Base-by-base conservation (phyloP, 257 asterid genomes). In the Vinca minor region DNA sequence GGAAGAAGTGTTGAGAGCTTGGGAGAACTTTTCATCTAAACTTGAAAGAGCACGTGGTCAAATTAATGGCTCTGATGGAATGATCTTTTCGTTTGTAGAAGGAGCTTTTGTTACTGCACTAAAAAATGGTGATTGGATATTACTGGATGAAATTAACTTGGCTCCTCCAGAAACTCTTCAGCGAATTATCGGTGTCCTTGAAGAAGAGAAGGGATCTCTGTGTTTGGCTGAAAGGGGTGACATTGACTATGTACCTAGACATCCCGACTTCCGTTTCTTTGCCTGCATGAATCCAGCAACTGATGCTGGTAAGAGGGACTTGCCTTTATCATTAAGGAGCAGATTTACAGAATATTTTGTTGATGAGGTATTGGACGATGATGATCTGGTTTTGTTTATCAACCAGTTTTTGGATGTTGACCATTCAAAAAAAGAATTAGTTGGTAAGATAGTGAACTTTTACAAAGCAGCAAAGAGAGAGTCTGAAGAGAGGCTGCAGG, bases 261-360 rank as follows among this genome's bases (percentile, higher is more conserved):
- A 85, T 76, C 71, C 84, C 28, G 72, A 84, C 69, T 92, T 92
- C 59, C 96, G 98, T 55, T 71, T 92, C 67, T 92, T 92, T 75
- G 95, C 97, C 55, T 92, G 98, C 80, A 92, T 92, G 98, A 92
- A 92, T 78, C 98, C 98, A 47, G 97, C 98, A 8, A 92, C 93
- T 70, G 98, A 92, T 84, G 93, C 98, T 71, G 98, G 98, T 45
- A 92, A 92, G 81, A 87, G 91, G 76, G 96, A 92, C 76, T 75
- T 92, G 79, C 83, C 95, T 17, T 47, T 72, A 66, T 80, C 96
- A 59, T 57, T 89, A 34, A 84, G 97, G 81, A 73, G 96, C 82
- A 85, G 96, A 71, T 92, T 92, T 73, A 82, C 98, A 1, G 98
- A 92, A 69, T 92, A 77, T 74, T 89, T 80, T 81, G 95, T 92